Base-by-base conservation (phyloP, 169 alveolate species). In the Theileria parva region DNA sequence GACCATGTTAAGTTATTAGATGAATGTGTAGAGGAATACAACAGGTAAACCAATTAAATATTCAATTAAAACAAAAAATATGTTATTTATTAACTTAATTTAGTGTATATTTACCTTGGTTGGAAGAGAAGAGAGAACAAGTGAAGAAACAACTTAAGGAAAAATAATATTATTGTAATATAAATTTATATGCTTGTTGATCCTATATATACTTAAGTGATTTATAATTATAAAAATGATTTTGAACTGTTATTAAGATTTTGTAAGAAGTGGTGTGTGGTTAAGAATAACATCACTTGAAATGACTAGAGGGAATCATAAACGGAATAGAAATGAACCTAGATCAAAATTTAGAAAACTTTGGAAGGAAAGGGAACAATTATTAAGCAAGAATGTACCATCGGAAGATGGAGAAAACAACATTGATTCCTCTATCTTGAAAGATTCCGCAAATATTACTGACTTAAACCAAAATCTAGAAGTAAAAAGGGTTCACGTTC, bases 21-120 rank as follows among this genome's bases (percentile, higher is more conserved):
- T 23, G 87, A 64, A 51, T 86, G 93, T 57, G 71, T 76, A 21
- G 92, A 88, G 53, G 94, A 92, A 66, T 92, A 88, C 71, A 89
- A 86, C 59, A 80, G 74, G 48, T 85, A 91, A 27, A 80, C 80
- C 44, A 85, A 66, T 63, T 19, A 28, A 59, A 11, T 13, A 63
- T 2, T 63, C 34, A 7, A 63, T n/a, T 76, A 76, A 83, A 77
- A 65, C 79, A 55, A 68, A 53, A 88, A 85, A 72, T 77, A 44
- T 61, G 30, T 70, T 73, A 39, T 71, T 84, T 65, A 73, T 55
- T 55, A 75, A 74, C 30, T 77, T 67, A 34, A 74, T 80, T 23
- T 69, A 86, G 76, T 37, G 75, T 72, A 19, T 89, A 79, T 59
- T 77, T 76, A 44, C 88, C 88, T 25, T 83, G 83, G 91, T 80